Base-by-base conservation (phyloP, 202 grass and related monocot species). In the Hordeum pubiflorum region DNA sequence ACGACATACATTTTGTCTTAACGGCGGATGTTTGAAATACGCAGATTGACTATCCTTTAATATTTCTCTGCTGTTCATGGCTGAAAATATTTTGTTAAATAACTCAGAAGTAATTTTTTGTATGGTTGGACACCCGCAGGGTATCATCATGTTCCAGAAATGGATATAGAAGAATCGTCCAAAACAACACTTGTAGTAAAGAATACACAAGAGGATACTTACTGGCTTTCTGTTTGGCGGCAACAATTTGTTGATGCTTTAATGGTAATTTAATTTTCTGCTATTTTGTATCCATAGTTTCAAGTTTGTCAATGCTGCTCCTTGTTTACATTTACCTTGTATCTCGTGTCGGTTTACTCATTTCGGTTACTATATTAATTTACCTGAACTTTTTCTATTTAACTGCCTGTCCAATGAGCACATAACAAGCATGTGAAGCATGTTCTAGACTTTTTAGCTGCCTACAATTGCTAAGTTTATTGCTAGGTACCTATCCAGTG, bases 161-260 rank as follows among this genome's bases (percentile, higher is more conserved):
- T 85, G 29, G 94, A 97, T 67, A 44, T 72, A 63, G 87, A 84
- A 84, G 91, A 86, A 81, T 79, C 85, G 27, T 59, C 87, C 59
- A 79, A 40, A 55, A n/a, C 15, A 10, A 14, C 40, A 20, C 31
- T 69, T 79, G 48, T 65, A 66, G 58, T 84, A 38, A 84, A 74
- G 44, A 89, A 76, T 38, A 82, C 41, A 72, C 70, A 64, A 69
- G 52, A 75, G 4, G 58, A 86, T 68, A 20, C 38, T 13, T 10
- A 44, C 80, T 81, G 90, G 76, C 23, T 76, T 78, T 85, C 82
- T 33, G 58, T 91, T 85, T 97, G 94, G 94, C 26, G 54, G 82
- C 76, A 85, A 88, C 91, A 97, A 78, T 93, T 93, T 88, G 22
- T 86, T 31, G 86, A 91, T 75, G 80, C 84, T 78, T 6, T 86